Evolutionary conservation across 2,329 filamentous ascomycete genomes (phyloP).

Genomic region (Ophiostoma montium): DNA sequence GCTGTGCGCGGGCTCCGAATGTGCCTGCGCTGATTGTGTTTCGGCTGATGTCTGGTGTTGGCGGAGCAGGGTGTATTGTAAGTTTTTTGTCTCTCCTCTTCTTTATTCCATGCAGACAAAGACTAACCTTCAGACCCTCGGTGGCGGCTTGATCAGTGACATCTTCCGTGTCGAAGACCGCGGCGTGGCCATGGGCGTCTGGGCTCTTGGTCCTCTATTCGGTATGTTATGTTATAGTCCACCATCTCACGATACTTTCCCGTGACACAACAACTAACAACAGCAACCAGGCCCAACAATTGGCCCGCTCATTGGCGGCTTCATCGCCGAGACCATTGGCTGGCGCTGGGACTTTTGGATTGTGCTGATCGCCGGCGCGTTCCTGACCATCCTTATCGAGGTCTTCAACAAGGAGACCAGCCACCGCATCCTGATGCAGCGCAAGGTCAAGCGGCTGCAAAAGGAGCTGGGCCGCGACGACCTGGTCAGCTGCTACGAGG

Average conservation of each 20-base stretch:
- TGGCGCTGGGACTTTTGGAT: slow-evolving; percentile 32
- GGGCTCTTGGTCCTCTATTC: slow-evolving; percentile 18
- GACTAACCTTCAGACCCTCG: too few species aligned
- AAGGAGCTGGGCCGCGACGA: slow-evolving; percentile 31
- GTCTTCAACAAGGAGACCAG: slow-evolving; percentile 33
- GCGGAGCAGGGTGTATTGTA: slow-evolving; percentile 12
- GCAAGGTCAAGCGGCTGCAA: slow-evolving; percentile 31
- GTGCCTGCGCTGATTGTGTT: slow-evolving; percentile 26
- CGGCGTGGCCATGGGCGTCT: slow-evolving; percentile 40
- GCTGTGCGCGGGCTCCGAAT: slow-evolving; percentile 44
- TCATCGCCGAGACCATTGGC: slow-evolving; percentile 29
- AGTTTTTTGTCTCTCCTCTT: too few species aligned
- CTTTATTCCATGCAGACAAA: too few species aligned
- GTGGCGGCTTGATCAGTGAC: slow-evolving; percentile 11
- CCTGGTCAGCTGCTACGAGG: slow-evolving; percentile 30
- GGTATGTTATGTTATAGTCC: not conserved
- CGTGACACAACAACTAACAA: not conserved
- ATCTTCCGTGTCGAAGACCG: slow-evolving; percentile 32
- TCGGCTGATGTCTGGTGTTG: slow-evolving; percentile 13
- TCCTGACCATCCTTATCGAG: slow-evolving; percentile 24
- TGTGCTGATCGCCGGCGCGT: slow-evolving; percentile 30
- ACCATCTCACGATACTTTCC: too few species aligned
- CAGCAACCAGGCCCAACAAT: not conserved
- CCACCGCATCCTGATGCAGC: slow-evolving; percentile 34
- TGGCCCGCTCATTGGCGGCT: slow-evolving; percentile 33